Conservation (phyloP, 2,329 filamentous ascomycete genomes). For the Chaetomiaceae sp. region DNA sequence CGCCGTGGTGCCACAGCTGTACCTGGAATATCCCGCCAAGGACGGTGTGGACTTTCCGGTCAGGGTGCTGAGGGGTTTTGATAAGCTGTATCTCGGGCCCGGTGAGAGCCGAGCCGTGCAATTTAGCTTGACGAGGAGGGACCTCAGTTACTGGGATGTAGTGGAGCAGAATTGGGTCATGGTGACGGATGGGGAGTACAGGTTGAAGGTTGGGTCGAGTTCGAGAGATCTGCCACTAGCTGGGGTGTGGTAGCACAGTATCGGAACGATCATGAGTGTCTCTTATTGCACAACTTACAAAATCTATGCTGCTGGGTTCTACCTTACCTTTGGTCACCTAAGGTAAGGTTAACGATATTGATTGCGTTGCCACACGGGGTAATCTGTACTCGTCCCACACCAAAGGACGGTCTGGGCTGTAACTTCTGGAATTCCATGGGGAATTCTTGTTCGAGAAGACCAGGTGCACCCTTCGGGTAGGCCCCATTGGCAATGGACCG, state of each 20-base stretch:
- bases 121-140: slow-evolving; percentile 59
- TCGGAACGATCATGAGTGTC: background rate
- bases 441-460: too few relatives aligned
- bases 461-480: too few relatives aligned
- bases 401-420: too few relatives aligned
- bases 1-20: slow-evolving; percentile 44
- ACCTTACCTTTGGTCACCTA: too few relatives aligned
- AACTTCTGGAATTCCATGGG: too few relatives aligned
- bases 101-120: slow-evolving; percentile 50
- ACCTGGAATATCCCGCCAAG: slow-evolving; percentile 39
- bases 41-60: slow-evolving; percentile 57
- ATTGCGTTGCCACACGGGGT: too few relatives aligned
- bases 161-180: slow-evolving; percentile 63
- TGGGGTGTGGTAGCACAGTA: slow-evolving; percentile 19
- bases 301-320: too few relatives aligned
- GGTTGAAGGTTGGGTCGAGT: slow-evolving; percentile 24
- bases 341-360: too few relatives aligned
- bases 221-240: slow-evolving; percentile 22
- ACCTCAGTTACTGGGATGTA: slow-evolving; percentile 70
- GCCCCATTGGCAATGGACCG: too few relatives aligned
- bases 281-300: too few relatives aligned
- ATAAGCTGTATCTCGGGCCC: slow-evolving; percentile 57
- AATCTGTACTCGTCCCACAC: too few relatives aligned
- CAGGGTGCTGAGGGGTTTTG: slow-evolving; percentile 66
- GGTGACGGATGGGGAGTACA: slow-evolving; percentile 24